These are phyloP conservation scores for Clitopilus hobsonii DNA, from an alignment of 768 basidiomycete genomes.

Conservation along the genomic window DNA sequence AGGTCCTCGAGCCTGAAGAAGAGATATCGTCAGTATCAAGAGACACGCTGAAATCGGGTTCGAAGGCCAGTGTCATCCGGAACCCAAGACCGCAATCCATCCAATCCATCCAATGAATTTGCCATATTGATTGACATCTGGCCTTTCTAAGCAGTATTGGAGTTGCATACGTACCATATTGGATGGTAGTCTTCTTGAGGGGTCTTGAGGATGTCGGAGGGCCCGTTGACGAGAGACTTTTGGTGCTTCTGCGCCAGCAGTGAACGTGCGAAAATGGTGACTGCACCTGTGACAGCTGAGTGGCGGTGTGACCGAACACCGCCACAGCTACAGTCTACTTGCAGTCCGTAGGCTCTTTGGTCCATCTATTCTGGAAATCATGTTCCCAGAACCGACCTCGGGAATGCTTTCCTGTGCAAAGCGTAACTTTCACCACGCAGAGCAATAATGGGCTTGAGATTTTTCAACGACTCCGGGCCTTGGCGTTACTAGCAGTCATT, in stretches of 20 bases:
- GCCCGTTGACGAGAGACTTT: slow-evolving; percentile 37
- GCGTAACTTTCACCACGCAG: too few relatives aligned
- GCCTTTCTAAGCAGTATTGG: slow-evolving; percentile 15
- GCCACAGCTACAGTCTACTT: background rate
- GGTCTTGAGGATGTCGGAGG: slow-evolving; percentile 40
- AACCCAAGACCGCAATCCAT: slow-evolving; percentile 31
- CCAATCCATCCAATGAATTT: slow-evolving; percentile 16
- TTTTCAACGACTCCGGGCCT: too few relatives aligned
- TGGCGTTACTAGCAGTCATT: too few relatives aligned
- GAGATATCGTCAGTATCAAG: slow-evolving; percentile 19
- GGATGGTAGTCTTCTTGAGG: slow-evolving; percentile 35
- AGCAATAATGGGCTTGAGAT: too few relatives aligned
- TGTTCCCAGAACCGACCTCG: too few relatives aligned
- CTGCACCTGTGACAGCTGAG: slow-evolving; percentile 2
- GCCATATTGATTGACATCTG: background rate
- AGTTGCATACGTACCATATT: slow-evolving; percentile 41
- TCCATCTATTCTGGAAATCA: too few relatives aligned
- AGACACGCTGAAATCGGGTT: background rate
- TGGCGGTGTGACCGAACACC: slow-evolving; percentile 3
- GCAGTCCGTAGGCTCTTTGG: background rate
- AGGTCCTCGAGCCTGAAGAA: slow-evolving; percentile 85
- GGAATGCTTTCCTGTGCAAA: too few relatives aligned
- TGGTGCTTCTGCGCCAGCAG: slow-evolving; percentile 18
- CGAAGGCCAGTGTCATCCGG: slow-evolving; percentile 35
- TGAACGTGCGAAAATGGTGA: slow-evolving; percentile 31